phyloP scores from a whole-genome alignment of 768 basidiomycete genomes.

The Lactarius hatsudake region DNA sequence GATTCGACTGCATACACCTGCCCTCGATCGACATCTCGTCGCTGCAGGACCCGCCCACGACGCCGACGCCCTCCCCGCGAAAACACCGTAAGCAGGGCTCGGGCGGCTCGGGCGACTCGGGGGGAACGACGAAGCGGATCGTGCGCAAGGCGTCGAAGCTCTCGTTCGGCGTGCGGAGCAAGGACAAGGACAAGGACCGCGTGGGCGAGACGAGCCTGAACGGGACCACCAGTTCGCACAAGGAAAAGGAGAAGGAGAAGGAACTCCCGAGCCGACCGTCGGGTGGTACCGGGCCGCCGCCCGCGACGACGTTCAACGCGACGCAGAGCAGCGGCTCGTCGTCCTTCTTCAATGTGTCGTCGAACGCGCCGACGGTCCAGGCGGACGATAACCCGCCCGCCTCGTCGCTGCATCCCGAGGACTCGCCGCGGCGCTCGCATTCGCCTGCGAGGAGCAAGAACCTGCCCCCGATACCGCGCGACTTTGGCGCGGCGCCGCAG shows the following conservation, averaged over 20 bases:
- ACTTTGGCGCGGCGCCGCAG: constrained; percentile 45
- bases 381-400: constrained; percentile 35
- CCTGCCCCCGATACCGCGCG: constrained; percentile 78
- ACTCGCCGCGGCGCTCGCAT: constrained; percentile 38
- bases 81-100: constrained; percentile 46
- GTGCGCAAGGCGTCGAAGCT: constrained; percentile 76
- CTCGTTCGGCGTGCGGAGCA: constrained; percentile 68
- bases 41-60: constrained; percentile 42
- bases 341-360: constrained; percentile 81
- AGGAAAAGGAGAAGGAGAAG: constrained; percentile 32
- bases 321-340: constrained; percentile 76
- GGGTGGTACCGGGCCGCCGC: constrained; percentile 39
- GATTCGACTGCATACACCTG: constrained; percentile 94
- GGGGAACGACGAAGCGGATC: constrained; percentile 50
- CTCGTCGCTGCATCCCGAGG: constrained; percentile 30
- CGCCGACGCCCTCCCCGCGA: constrained; percentile 34
- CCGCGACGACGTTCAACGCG: constrained; percentile 41
- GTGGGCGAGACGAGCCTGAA: constrained; percentile 26
- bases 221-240: constrained; percentile 10
- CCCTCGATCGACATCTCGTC: constrained; percentile 91
- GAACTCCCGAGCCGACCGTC: constrained; percentile 44
- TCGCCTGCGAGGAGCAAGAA: constrained; percentile 59
- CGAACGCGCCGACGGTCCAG: constrained; percentile 44
- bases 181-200: constrained; percentile 41
- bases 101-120: constrained; percentile 50